Conservation (phyloP, 2,329 filamentous ascomycete species). For the Aspergillus sergii region DNA sequence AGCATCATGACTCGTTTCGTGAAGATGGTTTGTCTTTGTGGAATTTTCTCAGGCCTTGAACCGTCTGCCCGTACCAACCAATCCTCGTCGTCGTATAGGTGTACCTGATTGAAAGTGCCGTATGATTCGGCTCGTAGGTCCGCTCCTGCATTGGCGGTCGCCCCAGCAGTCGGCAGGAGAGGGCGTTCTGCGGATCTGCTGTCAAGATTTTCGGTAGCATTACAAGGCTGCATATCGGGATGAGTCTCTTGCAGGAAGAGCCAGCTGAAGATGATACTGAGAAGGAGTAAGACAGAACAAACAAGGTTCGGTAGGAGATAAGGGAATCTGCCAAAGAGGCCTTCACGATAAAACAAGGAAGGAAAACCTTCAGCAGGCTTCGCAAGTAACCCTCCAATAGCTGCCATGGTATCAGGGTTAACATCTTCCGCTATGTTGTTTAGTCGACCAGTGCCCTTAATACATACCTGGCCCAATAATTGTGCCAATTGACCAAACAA, state of each 20-base stretch:
- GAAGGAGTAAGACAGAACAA: constrained; percentile 73
- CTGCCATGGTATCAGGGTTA: constrained; percentile 35
- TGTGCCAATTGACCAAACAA: constrained; percentile 88
- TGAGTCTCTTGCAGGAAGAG: constrained; percentile 86
- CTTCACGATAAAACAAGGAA: constrained; percentile 64
- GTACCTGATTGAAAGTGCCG: constrained; percentile 67
- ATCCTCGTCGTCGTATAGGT: constrained; percentile 55
- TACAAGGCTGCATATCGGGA: constrained; percentile 71
- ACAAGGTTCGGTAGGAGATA: constrained; percentile 89
- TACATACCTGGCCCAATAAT: constrained; percentile 71
- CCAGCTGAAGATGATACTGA: constrained; percentile 80
- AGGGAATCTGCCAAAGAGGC: constrained; percentile 76
- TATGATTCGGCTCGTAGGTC: constrained; percentile 79
- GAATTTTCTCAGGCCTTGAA: constrained; percentile 41
- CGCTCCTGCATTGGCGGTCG: constrained; percentile 70
- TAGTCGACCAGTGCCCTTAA: neutral
- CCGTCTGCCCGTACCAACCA: constrained; percentile 57
- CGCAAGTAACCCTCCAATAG: constrained; percentile 84
- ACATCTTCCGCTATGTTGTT: constrained; percentile 1
- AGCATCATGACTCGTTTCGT: constrained; percentile 71
- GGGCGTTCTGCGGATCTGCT: constrained; percentile 66
- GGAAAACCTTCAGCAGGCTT: constrained; percentile 77
- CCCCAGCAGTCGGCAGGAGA: constrained; percentile 73
- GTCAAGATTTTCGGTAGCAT: constrained; percentile 41
- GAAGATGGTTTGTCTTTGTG: constrained; percentile 52